These are phyloP conservation scores for Pyracantha coccinea DNA, from an alignment of 331 rosid species.

Conservation along the genomic window DNA sequence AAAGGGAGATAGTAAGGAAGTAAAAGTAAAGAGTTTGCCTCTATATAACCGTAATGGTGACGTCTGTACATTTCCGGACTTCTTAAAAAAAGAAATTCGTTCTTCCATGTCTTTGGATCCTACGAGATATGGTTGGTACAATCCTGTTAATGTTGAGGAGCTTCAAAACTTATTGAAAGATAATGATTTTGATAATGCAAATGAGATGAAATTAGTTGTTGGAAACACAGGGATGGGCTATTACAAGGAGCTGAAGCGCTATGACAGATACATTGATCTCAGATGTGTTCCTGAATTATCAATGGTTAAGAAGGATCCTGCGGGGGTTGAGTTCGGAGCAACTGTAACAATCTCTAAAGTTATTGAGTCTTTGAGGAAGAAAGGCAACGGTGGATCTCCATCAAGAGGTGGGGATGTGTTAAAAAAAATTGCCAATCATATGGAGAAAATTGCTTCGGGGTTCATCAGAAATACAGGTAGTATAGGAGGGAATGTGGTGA, in stretches of 20 bases:
- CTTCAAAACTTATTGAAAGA: conserved; percentile 34
- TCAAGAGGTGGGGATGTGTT: conserved; percentile 40
- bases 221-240: conserved; percentile 80
- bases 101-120: conserved; percentile 31
- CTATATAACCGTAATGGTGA: conserved; percentile 21
- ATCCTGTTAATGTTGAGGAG: conserved; percentile 44
- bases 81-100: conserved; percentile 44
- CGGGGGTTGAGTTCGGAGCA: conserved; percentile 79
- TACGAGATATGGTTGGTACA: conserved; percentile 41
- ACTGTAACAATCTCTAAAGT: conserved; percentile 56
- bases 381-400: conserved; percentile 9
- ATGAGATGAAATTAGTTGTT: conserved; percentile 41
- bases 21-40: conserved; percentile 41
- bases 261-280: conserved; percentile 56
- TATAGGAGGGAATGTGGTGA: conserved; percentile 80
- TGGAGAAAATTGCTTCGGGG: conserved; percentile 65
- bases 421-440: conserved; percentile 50
- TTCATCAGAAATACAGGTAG: conserved; percentile 74
- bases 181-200: conserved; percentile 10
- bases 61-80: conserved; percentile 47
- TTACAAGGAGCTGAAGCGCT: conserved; percentile 47
- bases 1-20: conserved; percentile 48
- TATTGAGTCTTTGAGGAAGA: conserved; percentile 44
- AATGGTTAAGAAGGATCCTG: conserved; percentile 34
- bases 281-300: conserved; percentile 51